Evolutionary conservation across 768 basidiomycete genomes (phyloP), one percentile per base, ranked within the genome.

Genomic region (Russula earlei): DNA sequence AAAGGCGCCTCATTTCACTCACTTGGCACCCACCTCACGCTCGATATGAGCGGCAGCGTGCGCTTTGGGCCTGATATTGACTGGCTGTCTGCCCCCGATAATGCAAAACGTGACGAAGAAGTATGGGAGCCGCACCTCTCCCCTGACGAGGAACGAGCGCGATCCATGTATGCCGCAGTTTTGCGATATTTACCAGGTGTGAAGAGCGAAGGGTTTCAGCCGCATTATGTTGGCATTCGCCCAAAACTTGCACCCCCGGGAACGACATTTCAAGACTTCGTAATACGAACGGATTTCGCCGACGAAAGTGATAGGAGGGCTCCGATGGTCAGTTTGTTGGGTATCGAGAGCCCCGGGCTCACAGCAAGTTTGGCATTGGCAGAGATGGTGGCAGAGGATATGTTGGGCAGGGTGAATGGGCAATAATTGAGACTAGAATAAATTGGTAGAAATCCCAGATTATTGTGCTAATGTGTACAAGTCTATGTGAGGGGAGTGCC

Each of bases 31-130:
- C 96, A 97, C 71, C 74, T 97, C 24, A 92, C 91, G 25, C 71
- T 97, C 41, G 91, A 93, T 68, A 66, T 98, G 58, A 78, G 85
- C 46, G 87, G 89, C 0, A 85, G 87, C 58, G 78, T 97, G 50
- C 80, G 82, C 29, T 98, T 98, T 68, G 95, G 95, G 0, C 95
- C 95, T 5, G 91, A 97, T 65, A 76, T 96, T 15, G 86, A 96
- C 67, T 91, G 89, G 87, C 75, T 96, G 62, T 73, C 77, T 2
- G 81, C 84, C 2, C 77, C 78, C 24, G 55, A 67, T 5, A 45
- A 61, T 20, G 61, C 64, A 47, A 68, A 76, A 54, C 74, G 76
- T 19, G 78, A 80, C 33, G 70, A 74, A 1, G 86, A 93, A 59
- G 93, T 90, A 65, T 96, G 93, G 93, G 73, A 69, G 22, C 71